phyloP scores from a whole-genome alignment of 1,139 yeast species.

The Saccharomyces hybrid region DNA sequence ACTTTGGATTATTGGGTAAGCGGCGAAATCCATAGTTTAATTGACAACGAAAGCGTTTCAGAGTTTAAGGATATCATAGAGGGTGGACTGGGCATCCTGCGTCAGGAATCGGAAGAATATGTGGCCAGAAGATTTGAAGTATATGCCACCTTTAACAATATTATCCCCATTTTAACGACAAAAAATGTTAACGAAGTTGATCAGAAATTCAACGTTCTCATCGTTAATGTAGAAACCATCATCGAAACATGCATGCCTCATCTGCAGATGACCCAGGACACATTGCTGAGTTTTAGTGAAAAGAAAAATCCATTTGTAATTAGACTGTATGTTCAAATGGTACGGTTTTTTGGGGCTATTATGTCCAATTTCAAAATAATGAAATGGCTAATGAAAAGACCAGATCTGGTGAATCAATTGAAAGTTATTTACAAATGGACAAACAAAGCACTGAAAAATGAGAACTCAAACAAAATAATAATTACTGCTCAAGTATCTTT shows the following conservation, averaged over 20 bases:
- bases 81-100: constrained; percentile 24
- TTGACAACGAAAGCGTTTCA: constrained; percentile 13
- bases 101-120: constrained; percentile 2
- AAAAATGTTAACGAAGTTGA: constrained; percentile 20
- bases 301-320: constrained; percentile 26
- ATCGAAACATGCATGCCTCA: constrained; percentile 14
- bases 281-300: constrained; percentile 9
- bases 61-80: constrained; percentile 20
- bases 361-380: constrained; percentile 21
- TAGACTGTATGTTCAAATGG: constrained; percentile 26
- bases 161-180: constrained; percentile 16
- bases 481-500: constrained; percentile 22
- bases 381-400: constrained; percentile 11
- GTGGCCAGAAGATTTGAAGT: constrained; percentile 46
- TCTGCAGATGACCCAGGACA: constrained; percentile 12
- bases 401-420: constrained; percentile 8
- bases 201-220: constrained; percentile 37
- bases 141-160: constrained; percentile 47
- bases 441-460: constrained; percentile 15
- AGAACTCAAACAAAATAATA: constrained; percentile 23
- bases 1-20: constrained; percentile 21
- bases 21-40: constrained; percentile 26
- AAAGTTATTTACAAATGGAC: constrained; percentile 14
- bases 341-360: constrained; percentile 20
- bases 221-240: constrained; percentile 27